These are phyloP conservation scores for Ciborinia camelliae DNA, from an alignment of 2,329 filamentous ascomycete species.

Conservation along the genomic window DNA sequence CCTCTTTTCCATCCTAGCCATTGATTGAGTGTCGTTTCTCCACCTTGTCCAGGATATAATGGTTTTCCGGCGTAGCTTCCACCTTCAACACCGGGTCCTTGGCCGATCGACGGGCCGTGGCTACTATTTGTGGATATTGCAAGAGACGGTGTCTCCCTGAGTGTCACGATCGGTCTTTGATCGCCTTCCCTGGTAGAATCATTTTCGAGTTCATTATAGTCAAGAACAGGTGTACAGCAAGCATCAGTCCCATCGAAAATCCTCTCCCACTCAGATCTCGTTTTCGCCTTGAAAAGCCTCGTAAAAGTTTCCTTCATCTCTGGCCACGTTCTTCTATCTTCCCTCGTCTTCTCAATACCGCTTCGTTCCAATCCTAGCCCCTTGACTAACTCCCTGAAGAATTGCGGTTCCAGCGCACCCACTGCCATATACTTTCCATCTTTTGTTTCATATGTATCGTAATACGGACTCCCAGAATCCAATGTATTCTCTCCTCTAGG, in stretches of 20 bases:
- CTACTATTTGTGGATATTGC: conserved; percentile 51
- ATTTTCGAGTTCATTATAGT: conserved; percentile 65
- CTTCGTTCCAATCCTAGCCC: conserved; percentile 59
- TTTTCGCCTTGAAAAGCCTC: conserved; percentile 63
- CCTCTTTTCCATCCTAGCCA: conserved; percentile 81
- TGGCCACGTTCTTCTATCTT: conserved; percentile 65
- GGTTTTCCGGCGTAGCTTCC: conserved; percentile 61
- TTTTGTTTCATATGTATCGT: conserved; percentile 81
- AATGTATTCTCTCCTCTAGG: conserved; percentile 73
- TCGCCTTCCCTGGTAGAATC: conserved; percentile 55
- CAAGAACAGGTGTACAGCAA: conserved; percentile 84
- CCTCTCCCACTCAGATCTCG: conserved; percentile 74
- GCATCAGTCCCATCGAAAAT: conserved; percentile 90
- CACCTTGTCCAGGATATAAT: conserved; percentile 66
- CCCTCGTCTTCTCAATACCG: conserved; percentile 51
- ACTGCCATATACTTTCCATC: conserved; percentile 81
- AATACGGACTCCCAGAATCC: conserved; percentile 83
- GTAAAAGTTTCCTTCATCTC: conserved; percentile 60
- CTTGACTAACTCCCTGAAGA: conserved; percentile 66
- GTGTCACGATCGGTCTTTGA: conserved; percentile 65
- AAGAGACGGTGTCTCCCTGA: conserved; percentile 66
- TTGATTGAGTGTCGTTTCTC: conserved; percentile 61
- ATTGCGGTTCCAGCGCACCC: conserved; percentile 86
- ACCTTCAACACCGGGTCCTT: conserved; percentile 63
- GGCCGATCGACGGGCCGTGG: conserved; percentile 44